Percentiles rank a stretch among this genome's conserved stretches.
Evolutionary conservation across 2,329 filamentous ascomycete species (phyloP).

Genomic region (Cercospora sp.): DNA sequence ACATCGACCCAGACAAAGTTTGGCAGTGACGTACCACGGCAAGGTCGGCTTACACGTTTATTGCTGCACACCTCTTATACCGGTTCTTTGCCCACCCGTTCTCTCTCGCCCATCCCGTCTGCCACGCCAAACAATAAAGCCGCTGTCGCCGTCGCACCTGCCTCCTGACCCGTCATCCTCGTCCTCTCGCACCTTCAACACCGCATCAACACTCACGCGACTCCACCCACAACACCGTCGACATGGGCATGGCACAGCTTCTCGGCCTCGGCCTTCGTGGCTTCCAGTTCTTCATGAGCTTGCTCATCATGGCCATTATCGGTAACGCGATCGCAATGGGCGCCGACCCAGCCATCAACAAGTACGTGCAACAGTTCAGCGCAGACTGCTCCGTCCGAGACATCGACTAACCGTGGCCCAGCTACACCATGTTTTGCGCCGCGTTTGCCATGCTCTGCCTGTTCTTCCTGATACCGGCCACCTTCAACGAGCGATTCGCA

Average conservation of each 20-base stretch:
- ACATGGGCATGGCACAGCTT: slow-evolving; percentile 25
- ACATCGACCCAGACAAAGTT: not conserved
- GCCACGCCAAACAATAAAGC: not conserved
- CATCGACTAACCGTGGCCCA: not conserved
- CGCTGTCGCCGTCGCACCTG: not conserved
- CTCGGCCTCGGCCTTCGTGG: slow-evolving; percentile 34
- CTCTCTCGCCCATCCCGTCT: not conserved
- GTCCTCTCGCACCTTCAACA: not conserved
- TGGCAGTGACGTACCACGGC: not conserved
- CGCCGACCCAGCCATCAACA: slow-evolving; percentile 53
- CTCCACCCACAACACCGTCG: not conserved
- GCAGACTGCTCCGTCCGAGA: not conserved
- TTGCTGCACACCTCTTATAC: not conserved
- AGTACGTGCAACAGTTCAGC: slow-evolving; percentile 41
- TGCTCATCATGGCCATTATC: slow-evolving; percentile 61
- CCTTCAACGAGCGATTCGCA: slow-evolving; percentile 55
- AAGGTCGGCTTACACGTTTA: not conserved
- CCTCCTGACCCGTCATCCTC: not conserved
- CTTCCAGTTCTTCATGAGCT: slow-evolving; percentile 58
- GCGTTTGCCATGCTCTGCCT: slow-evolving; percentile 65
- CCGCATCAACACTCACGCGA: not conserved
- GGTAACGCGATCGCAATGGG: slow-evolving; percentile 63
- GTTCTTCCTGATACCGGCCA: slow-evolving; percentile 61
- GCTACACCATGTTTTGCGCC: slow-evolving; percentile 64
- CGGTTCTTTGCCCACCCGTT: not conserved